phyloP scores from a whole-genome alignment of 345 rosid genomes.

The Eutrema japonicum region DNA sequence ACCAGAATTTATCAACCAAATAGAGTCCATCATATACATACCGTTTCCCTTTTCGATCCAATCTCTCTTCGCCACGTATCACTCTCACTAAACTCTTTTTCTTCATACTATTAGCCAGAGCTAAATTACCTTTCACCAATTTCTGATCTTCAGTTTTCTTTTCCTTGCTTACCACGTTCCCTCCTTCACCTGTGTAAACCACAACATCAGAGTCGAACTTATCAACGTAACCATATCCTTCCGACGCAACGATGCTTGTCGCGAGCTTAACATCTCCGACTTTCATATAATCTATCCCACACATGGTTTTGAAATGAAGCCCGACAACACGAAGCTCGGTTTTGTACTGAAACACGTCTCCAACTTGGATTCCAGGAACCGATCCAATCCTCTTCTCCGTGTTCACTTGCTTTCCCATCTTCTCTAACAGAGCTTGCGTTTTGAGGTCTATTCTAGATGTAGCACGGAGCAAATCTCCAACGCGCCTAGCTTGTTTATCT shows the following conservation, averaged over 20 bases:
- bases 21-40: constrained; percentile 79
- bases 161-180: constrained; percentile 57
- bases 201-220: constrained; percentile 59
- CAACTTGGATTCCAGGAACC: no score
- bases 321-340: no score
- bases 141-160: constrained; percentile 74
- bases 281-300: neutral
- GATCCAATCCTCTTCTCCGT: no score
- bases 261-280: constrained; percentile 49
- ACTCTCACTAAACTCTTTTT: constrained; percentile 66
- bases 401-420: no score
- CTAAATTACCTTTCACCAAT: constrained; percentile 70
- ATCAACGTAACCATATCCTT: constrained; percentile 68
- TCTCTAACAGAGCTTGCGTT: no score
- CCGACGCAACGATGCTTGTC: constrained; percentile 74
- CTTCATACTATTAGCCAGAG: constrained; percentile 57
- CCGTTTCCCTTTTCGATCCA: constrained; percentile 25
- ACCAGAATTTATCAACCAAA: constrained; percentile 58
- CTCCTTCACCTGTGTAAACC: constrained; percentile 78
- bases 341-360: no score
- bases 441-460: no score
- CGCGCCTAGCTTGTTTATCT: no score
- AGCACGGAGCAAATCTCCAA: no score
- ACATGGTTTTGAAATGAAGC: no score
- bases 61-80: constrained; percentile 58